A percentile compares a stretch with the other conserved stretches of the same genome.
phyloP scores from a whole-genome alignment of 495 filamentous ascomycete genomes.

The Jackrogersella multiformis region DNA sequence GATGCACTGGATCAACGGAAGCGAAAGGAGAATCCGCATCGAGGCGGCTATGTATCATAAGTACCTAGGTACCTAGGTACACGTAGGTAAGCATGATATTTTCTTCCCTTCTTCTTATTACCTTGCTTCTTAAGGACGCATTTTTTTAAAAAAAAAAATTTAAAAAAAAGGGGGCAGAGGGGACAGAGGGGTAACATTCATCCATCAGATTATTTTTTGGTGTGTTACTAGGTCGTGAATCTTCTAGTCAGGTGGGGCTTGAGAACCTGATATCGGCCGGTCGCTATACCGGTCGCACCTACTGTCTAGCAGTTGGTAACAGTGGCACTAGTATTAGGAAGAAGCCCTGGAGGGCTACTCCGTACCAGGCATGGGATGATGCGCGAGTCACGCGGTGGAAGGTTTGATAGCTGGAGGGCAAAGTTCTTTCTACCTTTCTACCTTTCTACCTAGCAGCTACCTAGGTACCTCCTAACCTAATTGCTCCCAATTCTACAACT shows the following conservation, averaged over 20 bases:
- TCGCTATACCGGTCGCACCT: no score
- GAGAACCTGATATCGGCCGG: slow-evolving; percentile 36
- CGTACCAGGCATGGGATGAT: slow-evolving; percentile 21
- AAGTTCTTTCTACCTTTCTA: background rate
- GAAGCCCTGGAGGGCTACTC: no score
- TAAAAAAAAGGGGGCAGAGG: no score
- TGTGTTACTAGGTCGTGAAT: no score
- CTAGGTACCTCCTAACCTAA: no score
- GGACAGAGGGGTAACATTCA: slow-evolving; percentile 15
- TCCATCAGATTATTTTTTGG: slow-evolving; percentile 22
- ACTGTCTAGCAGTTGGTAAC: background rate
- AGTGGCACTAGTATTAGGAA: background rate
- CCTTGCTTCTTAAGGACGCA: background rate
- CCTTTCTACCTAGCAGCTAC: background rate
- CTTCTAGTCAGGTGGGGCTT: slow-evolving; percentile 34
- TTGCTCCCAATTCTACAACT: slow-evolving; percentile 1
- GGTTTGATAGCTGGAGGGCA: slow-evolving; percentile 25
- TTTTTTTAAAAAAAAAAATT: background rate
- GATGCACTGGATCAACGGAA: slow-evolving; percentile 3
- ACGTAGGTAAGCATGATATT: background rate
- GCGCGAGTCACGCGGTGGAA: slow-evolving; percentile 41
- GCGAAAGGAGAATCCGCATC: slow-evolving; percentile 14
- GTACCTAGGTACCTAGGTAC: background rate
- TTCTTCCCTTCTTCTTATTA: background rate
- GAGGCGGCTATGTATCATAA: slow-evolving; percentile 1